Evolutionary conservation across 306 rosid genomes (phyloP).

Genomic region (Acacia confusa): DNA sequence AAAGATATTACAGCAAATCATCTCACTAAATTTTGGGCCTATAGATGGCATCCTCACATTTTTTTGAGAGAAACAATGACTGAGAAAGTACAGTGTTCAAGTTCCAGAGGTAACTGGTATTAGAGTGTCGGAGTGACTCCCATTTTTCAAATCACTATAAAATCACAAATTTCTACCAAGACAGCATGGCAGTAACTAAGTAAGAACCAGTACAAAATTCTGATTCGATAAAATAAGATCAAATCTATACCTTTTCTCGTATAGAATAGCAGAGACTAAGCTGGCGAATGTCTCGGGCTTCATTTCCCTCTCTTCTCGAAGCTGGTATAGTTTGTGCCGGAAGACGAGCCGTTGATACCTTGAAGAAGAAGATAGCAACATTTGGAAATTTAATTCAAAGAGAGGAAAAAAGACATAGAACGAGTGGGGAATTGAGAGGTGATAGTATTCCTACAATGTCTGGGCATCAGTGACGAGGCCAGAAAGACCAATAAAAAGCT

Average conservation of each 20-base stretch:
- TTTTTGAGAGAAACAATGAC: background rate
- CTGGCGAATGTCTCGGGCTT: conserved; percentile 64
- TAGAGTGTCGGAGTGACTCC: background rate
- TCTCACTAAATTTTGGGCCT: background rate
- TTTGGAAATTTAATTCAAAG: background rate
- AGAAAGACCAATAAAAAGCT: conserved; percentile 82
- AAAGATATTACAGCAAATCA: background rate
- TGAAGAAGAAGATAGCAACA: background rate
- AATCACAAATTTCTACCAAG: background rate
- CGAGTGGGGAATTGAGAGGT: background rate
- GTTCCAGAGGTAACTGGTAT: background rate
- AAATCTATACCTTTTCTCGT: conserved; percentile 38
- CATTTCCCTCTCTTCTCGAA: conserved; percentile 62
- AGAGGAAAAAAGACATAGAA: background rate
- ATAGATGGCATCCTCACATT: background rate
- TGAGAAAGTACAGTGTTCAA: background rate
- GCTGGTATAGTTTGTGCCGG: conserved; percentile 71
- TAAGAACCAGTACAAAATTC: background rate
- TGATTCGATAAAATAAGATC: background rate
- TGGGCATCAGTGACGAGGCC: conserved; percentile 98
- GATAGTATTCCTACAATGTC: conserved; percentile 53
- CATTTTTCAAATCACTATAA: background rate
- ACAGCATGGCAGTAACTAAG: background rate
- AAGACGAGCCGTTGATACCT: conserved; percentile 61
- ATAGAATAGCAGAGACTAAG: conserved; percentile 67